Evolutionary conservation across 2,329 filamentous ascomycete species (phyloP).

Genomic region (Aureobasidium musti): DNA sequence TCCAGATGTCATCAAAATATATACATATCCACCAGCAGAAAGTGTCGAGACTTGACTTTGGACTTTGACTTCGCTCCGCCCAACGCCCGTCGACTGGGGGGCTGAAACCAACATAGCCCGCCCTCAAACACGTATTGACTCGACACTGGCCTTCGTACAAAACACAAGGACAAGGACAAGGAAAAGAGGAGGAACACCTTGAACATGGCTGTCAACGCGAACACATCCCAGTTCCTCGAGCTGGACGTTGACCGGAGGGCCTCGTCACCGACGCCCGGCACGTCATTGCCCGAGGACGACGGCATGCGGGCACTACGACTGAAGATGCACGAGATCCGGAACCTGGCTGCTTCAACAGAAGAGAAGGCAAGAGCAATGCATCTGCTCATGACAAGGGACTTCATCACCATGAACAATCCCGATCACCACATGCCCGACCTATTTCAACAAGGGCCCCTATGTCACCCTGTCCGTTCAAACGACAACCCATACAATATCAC

Average conservation of each 20-base stretch:
- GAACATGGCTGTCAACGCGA: slow-evolving; percentile 19
- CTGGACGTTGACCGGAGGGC: slow-evolving; percentile 12
- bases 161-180: not conserved
- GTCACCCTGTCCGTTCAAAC: not conserved
- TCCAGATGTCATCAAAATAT: not conserved
- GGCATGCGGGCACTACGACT: slow-evolving; percentile 52
- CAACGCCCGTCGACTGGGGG: slow-evolving; percentile 14
- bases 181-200: not conserved
- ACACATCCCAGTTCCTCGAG: slow-evolving; percentile 10
- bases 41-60: not conserved
- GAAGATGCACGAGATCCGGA: slow-evolving; percentile 52
- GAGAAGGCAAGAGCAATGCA: slow-evolving; percentile 55
- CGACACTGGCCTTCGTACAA: not conserved
- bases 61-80: slow-evolving; percentile 18
- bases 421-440: not conserved
- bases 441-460: slow-evolving; percentile 9
- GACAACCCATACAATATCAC: slow-evolving; percentile 43
- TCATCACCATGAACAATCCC: slow-evolving; percentile 36
- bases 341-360: slow-evolving; percentile 48
- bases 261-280: slow-evolving; percentile 5
- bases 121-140: slow-evolving; percentile 22
- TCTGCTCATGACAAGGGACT: slow-evolving; percentile 53
- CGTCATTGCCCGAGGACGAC: slow-evolving; percentile 51
- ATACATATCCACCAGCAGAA: not conserved
- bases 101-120: slow-evolving; percentile 14